phyloP scores from a whole-genome alignment of 495 filamentous ascomycete species.

The Hypoxylon trugodes region DNA sequence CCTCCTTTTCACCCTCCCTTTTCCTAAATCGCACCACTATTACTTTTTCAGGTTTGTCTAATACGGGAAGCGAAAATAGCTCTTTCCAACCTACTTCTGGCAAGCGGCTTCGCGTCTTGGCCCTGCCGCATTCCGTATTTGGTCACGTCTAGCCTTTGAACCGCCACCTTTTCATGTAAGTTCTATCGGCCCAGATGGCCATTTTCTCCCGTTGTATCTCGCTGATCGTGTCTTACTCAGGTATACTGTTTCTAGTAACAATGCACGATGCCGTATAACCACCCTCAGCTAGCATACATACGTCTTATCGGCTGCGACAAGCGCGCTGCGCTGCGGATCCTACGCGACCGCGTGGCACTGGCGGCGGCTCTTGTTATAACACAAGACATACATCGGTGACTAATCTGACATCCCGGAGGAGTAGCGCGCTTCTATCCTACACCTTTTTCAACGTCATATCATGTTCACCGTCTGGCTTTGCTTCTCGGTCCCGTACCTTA shows the following conservation, averaged over 20 bases:
- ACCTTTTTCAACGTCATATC: conserved; percentile 28
- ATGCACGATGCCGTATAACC: conserved; percentile 4
- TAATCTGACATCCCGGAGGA: conserved; percentile 2
- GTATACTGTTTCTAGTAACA: conserved; percentile 15
- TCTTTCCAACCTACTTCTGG: conserved; percentile 19
- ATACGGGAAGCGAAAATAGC: conserved; percentile 8
- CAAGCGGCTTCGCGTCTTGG: conserved; percentile 9
- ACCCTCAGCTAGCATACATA: conserved; percentile 17
- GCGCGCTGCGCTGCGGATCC: conserved; percentile 26
- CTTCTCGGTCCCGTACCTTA: not conserved
- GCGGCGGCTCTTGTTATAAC: conserved; percentile 23
- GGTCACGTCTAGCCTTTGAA: conserved; percentile 16
- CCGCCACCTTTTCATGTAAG: conserved; percentile 26
- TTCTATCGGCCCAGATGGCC: conserved; percentile 22
- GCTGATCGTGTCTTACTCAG: conserved; percentile 23
- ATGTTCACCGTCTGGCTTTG: not conserved
- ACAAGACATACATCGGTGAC: conserved; percentile 15
- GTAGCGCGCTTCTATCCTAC: conserved; percentile 10
- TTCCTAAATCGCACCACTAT: not conserved
- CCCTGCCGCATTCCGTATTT: conserved; percentile 23
- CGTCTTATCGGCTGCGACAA: conserved; percentile 32
- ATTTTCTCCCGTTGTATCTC: conserved; percentile 10
- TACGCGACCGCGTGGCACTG: conserved; percentile 32
- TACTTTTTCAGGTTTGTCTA: not conserved
- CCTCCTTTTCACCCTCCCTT: conserved; percentile 9